Evolutionary conservation across 768 basidiomycete species (phyloP).

Genomic region (Megacollybia marginata): DNA sequence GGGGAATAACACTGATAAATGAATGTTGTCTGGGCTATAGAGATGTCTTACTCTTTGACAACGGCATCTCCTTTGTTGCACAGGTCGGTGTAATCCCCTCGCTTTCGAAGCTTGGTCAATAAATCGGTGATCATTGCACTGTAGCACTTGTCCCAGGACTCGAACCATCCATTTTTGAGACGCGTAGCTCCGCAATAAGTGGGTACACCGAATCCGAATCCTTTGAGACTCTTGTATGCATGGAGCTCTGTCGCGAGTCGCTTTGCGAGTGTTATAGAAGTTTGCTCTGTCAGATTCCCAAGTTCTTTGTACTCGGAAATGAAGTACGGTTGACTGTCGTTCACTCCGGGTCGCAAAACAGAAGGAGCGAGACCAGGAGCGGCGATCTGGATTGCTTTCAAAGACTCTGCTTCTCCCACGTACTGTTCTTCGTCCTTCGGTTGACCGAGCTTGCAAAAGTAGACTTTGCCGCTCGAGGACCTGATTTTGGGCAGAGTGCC

Average conservation of each 20-base stretch:
- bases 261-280: conserved; percentile 46
- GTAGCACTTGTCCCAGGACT: conserved; percentile 66
- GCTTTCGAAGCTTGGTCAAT: conserved; percentile 34
- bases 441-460: conserved; percentile 58
- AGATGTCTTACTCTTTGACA: conserved; percentile 31
- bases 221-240: conserved; percentile 38
- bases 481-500: conserved; percentile 36
- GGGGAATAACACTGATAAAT: conserved; percentile 58
- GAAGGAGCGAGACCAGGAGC: conserved; percentile 61
- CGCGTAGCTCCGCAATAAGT: conserved; percentile 74
- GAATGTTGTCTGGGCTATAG: not conserved
- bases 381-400: conserved; percentile 53
- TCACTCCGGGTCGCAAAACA: conserved; percentile 42
- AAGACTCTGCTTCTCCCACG: conserved; percentile 59
- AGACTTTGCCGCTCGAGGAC: conserved; percentile 51
- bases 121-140: conserved; percentile 54
- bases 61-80: conserved; percentile 46
- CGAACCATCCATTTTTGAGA: conserved; percentile 65
- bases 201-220: conserved; percentile 66
- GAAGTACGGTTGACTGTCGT: conserved; percentile 49
- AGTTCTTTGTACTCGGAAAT: conserved; percentile 71
- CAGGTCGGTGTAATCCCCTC: conserved; percentile 35
- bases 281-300: conserved; percentile 31
- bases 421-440: conserved; percentile 55
- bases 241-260: conserved; percentile 67